These are phyloP conservation scores for Canariomyces notabilis DNA, from an alignment of 2,329 filamentous ascomycete species.

Conservation along the genomic window DNA sequence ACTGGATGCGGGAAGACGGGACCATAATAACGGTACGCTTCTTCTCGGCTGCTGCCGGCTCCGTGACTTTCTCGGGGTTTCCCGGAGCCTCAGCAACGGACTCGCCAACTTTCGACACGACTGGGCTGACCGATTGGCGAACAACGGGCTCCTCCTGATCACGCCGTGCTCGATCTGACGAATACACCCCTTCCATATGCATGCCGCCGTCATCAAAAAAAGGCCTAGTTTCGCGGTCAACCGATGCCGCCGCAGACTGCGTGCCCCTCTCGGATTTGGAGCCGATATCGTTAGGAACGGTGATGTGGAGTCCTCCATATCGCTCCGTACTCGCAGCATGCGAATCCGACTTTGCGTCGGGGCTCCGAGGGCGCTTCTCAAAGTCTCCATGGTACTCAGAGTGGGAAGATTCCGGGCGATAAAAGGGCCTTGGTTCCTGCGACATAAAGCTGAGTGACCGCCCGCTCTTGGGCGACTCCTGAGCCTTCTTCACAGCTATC, in stretches of 20 bases:
- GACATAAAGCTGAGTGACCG: slow-evolving; percentile 47
- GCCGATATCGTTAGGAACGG: slow-evolving; percentile 44
- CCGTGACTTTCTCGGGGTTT: slow-evolving; percentile 22
- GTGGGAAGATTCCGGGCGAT: slow-evolving; percentile 33
- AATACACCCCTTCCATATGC: slow-evolving; percentile 19
- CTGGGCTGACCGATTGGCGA: slow-evolving; percentile 11
- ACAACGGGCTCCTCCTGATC: slow-evolving; percentile 5
- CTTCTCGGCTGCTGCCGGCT: slow-evolving; percentile 10
- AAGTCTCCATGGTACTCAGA: slow-evolving; percentile 39
- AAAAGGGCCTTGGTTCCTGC: slow-evolving; percentile 33
- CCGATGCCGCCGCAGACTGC: slow-evolving; percentile 31
- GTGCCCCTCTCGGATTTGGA: slow-evolving; percentile 38
- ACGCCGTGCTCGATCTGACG: slow-evolving; percentile 11
- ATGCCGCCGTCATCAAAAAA: slow-evolving; percentile 20
- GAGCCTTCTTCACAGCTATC: slow-evolving; percentile 40
- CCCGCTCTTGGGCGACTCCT: slow-evolving; percentile 48
- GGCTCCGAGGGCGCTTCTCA: slow-evolving; percentile 47
- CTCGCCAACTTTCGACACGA: slow-evolving; percentile 6
- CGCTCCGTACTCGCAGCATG: slow-evolving; percentile 31
- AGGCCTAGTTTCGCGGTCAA: slow-evolving; percentile 28
- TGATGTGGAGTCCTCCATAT: slow-evolving; percentile 37
- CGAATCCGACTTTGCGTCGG: slow-evolving; percentile 46
- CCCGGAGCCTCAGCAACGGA: slow-evolving; percentile 8
- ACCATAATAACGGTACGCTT: slow-evolving; percentile 18
- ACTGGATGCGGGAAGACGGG: slow-evolving; percentile 12